phyloP scores from a whole-genome alignment of 139 green algal species.

The Deuterostichococcus epilithicus region DNA sequence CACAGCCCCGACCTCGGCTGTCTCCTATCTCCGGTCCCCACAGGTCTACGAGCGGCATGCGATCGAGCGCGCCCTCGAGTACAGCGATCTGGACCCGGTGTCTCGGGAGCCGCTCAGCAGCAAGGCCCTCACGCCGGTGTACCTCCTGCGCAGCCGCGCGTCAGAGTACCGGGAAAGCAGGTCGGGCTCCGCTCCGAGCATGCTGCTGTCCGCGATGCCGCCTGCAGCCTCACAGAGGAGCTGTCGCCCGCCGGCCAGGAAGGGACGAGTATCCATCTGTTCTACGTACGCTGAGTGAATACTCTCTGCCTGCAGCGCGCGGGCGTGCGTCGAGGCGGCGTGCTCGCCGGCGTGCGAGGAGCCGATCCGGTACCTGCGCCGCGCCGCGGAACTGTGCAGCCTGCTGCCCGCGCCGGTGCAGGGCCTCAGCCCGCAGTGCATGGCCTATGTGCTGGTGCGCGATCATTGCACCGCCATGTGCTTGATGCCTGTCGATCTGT shows the following conservation, averaged over 20 bases:
- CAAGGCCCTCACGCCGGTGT: constrained; percentile 37
- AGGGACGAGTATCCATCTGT: too few relatives aligned
- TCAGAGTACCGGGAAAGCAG: constrained; percentile 41
- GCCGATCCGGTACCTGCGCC: constrained; percentile 42
- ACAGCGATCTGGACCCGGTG: constrained; percentile 35
- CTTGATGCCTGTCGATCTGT: too few relatives aligned
- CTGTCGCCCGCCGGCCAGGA: too few relatives aligned
- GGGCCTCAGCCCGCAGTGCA: constrained; percentile 35
- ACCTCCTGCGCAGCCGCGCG: constrained; percentile 40
- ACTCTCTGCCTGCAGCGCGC: too few relatives aligned
- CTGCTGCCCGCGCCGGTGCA: constrained; percentile 17
- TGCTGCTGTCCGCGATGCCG: too few relatives aligned
- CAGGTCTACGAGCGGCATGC: constrained; percentile 53
- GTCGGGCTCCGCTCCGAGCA: too few relatives aligned
- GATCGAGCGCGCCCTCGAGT: constrained; percentile 24
- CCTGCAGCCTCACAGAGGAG: too few relatives aligned
- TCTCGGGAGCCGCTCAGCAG: constrained; percentile 29
- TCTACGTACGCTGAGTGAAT: too few relatives aligned
- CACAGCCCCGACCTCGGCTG: background rate
- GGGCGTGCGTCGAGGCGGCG: constrained; percentile 31
- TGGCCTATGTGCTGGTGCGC: constrained; percentile 42
- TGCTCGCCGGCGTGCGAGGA: constrained; percentile 20
- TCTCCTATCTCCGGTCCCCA: constrained; percentile 13
- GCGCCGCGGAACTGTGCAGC: constrained; percentile 42
- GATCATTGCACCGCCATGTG: too few relatives aligned